Percentiles rank a stretch among this genome's conserved stretches.
These are phyloP conservation scores for Exophiala bonariae DNA, from an alignment of 2,329 filamentous ascomycete species.

Conservation along the genomic window DNA sequence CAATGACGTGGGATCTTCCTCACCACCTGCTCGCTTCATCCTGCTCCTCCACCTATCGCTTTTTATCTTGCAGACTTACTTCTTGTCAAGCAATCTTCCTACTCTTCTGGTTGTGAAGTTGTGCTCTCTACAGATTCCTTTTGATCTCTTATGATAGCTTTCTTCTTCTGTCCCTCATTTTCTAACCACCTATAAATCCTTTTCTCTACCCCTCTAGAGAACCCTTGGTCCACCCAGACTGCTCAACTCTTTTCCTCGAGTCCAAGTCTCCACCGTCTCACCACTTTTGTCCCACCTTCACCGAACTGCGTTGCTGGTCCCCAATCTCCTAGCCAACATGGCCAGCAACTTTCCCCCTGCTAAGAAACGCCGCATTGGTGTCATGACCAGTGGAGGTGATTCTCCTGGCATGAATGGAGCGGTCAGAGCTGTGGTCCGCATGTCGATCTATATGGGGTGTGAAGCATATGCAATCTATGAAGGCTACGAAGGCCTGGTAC, in stretches of 20 bases:
- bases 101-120: not conserved
- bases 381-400: constrained; percentile 94
- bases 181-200: constrained; percentile 2
- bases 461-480: constrained; percentile 83
- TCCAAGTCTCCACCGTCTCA: not conserved
- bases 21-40: not conserved
- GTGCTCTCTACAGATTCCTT: constrained; percentile 7
- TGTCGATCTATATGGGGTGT: constrained; percentile 80
- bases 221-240: not conserved
- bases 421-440: constrained; percentile 86
- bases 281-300: constrained; percentile 1
- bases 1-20: constrained; percentile 12
- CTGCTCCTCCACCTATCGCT: not conserved
- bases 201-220: not conserved
- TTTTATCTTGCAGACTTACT: not conserved
- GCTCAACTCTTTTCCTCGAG: not conserved
- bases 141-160: constrained; percentile 3
- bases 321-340: constrained; percentile 25
- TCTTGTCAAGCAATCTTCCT: not conserved
- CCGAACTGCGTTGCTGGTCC: not conserved
- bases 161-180: constrained; percentile 1
- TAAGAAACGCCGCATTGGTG: constrained; percentile 69
- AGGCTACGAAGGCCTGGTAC: constrained; percentile 92
- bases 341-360: constrained; percentile 29
- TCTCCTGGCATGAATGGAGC: constrained; percentile 93